phyloP scores from a whole-genome alignment of 768 basidiomycete species.

The Pisolithus orientalis region DNA sequence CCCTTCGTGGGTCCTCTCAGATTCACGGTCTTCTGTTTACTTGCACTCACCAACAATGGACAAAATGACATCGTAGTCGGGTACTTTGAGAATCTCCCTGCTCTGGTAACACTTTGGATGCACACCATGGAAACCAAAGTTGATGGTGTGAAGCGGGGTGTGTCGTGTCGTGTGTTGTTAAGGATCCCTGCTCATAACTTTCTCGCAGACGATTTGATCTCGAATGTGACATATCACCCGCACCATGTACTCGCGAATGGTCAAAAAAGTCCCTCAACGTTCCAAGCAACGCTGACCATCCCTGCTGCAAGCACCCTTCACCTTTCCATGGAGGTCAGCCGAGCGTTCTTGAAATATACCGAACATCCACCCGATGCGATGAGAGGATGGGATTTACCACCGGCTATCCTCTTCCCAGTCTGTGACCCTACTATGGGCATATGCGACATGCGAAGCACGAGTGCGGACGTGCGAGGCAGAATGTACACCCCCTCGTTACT shows the following conservation, averaged over 20 bases:
- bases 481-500: slow-evolving; percentile 81
- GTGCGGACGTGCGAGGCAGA: slow-evolving; percentile 21
- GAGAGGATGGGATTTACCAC: slow-evolving; percentile 89
- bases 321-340: slow-evolving; percentile 68
- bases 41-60: slow-evolving; percentile 56
- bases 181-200: background rate
- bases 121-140: slow-evolving; percentile 61
- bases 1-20: slow-evolving; percentile 69
- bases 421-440: background rate
- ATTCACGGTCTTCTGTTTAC: slow-evolving; percentile 65
- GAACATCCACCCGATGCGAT: slow-evolving; percentile 96
- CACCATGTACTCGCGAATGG: slow-evolving; percentile 21
- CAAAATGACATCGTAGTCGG: slow-evolving; percentile 37
- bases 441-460: background rate
- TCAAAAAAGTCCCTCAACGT: slow-evolving; percentile 46
- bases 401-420: slow-evolving; percentile 63
- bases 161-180: slow-evolving; percentile 9
- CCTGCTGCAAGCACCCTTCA: slow-evolving; percentile 60
- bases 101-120: slow-evolving; percentile 84
- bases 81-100: slow-evolving; percentile 94
- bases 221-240: slow-evolving; percentile 54
- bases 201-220: slow-evolving; percentile 53
- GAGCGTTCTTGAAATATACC: slow-evolving; percentile 86
- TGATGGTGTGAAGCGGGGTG: slow-evolving; percentile 42
- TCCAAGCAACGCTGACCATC: slow-evolving; percentile 66